These are phyloP conservation scores for Globisporangium mamillatum DNA, from an alignment of 352 stramenopile genomes.

Conservation along the genomic window DNA sequence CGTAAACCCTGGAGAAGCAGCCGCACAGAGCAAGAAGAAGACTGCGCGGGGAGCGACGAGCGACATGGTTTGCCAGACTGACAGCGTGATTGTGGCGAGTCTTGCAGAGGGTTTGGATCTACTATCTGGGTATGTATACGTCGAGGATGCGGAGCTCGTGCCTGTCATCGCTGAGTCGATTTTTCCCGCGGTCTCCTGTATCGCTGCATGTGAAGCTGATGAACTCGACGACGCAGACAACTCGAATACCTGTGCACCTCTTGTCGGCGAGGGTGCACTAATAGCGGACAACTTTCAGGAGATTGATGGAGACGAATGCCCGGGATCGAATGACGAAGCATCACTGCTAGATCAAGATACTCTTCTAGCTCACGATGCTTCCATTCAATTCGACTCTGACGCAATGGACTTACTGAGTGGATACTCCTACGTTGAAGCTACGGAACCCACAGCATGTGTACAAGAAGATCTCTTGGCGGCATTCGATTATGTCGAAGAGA, in stretches of 20 bases:
- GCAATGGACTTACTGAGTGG: constrained; percentile 25
- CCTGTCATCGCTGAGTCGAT: background rate
- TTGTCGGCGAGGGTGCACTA: background rate
- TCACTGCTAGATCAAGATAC: background rate
- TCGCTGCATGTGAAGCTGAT: background rate
- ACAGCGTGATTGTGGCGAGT: constrained; percentile 2
- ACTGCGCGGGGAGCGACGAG: constrained; percentile 8
- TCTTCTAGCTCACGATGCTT: background rate
- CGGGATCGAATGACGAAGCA: background rate
- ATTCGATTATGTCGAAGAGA: constrained; percentile 27
- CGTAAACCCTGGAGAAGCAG: background rate
- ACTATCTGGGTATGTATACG: constrained; percentile 18
- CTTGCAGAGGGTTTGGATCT: constrained; percentile 14
- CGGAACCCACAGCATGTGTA: constrained; percentile 8
- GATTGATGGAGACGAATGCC: background rate
- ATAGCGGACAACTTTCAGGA: background rate
- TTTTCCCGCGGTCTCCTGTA: background rate
- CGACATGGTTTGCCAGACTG: constrained; percentile 14
- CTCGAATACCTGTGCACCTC: background rate
- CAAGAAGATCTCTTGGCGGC: constrained; percentile 24
- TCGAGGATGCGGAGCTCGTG: constrained; percentile 18
- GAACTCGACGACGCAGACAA: background rate
- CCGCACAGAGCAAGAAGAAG: background rate
- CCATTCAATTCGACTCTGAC: background rate
- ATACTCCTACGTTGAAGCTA: constrained; percentile 40